Evolutionary conservation across 805 yeast species (phyloP).

Genomic region (Wickerhamomyces sydowiorum): DNA sequence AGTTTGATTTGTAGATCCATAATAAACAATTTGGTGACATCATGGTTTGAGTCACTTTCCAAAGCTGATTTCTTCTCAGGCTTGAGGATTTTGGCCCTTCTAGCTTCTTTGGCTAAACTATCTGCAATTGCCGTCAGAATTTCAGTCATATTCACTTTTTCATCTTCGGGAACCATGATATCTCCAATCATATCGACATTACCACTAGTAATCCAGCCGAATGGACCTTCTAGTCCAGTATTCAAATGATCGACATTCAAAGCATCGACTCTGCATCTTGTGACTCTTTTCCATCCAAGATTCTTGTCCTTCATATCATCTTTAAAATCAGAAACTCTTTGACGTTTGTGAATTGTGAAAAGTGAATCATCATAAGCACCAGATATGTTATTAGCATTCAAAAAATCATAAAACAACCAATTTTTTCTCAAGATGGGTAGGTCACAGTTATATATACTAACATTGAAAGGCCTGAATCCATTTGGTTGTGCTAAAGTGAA

Average conservation of each 20-base stretch:
- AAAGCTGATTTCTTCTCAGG: constrained; percentile 5
- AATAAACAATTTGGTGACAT: constrained; percentile 52
- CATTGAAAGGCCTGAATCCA: constrained; percentile 76
- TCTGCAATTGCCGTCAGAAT: constrained; percentile 43
- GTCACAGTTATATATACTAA: constrained; percentile 85
- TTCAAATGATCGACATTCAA: constrained; percentile 85
- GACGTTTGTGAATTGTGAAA: constrained; percentile 84
- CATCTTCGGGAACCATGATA: constrained; percentile 69
- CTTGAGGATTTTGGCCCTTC: constrained; percentile 25
- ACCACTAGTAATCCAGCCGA: constrained; percentile 95
- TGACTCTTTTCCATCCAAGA: constrained; percentile 52
- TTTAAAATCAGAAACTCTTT: constrained; percentile 45
- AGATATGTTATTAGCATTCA: constrained; percentile 77
- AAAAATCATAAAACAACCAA: constrained; percentile 86
- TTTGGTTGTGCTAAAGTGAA: constrained; percentile 79
- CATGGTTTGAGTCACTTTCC: constrained; percentile 20
- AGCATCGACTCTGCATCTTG: constrained; percentile 79
- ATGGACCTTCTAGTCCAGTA: constrained; percentile 87
- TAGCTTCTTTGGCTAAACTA: constrained; percentile 43
- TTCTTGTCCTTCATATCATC: constrained; percentile 17
- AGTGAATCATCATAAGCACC: constrained; percentile 92
- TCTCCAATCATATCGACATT: constrained; percentile 93
- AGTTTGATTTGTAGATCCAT: constrained; percentile 76
- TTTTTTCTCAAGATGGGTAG: constrained; percentile 77
- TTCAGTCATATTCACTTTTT: constrained; percentile 42